phyloP scores from a whole-genome alignment of 192 early-diverging fungal species.

The Entomortierella lignicola region DNA sequence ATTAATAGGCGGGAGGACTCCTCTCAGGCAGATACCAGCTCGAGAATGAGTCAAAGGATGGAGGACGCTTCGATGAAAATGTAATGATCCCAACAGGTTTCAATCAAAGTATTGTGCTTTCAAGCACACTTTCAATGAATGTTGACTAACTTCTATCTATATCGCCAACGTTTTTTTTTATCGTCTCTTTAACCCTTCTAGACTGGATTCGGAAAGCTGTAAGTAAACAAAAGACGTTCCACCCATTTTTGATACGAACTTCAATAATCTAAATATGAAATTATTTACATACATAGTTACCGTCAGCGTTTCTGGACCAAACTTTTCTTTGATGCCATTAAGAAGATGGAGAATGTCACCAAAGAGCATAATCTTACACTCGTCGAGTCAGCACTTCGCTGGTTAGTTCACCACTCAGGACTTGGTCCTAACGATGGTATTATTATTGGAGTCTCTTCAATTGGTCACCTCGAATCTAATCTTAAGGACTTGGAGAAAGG shows the following conservation, averaged over 20 bases:
- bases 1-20: constrained; percentile 34
- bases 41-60: constrained; percentile 9
- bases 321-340: constrained; percentile 65
- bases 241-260: not conserved
- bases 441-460: constrained; percentile 53
- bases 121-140: too few relatives aligned
- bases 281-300: constrained; percentile 27
- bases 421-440: constrained; percentile 47
- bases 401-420: constrained; percentile 57
- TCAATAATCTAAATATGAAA: not conserved
- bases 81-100: not conserved
- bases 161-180: not conserved
- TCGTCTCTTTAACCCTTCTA: not conserved
- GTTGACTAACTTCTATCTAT: not conserved
- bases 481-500: constrained; percentile 62
- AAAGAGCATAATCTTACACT: constrained; percentile 35
- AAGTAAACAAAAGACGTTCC: too few relatives aligned
- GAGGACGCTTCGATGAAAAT: constrained; percentile 25
- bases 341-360: constrained; percentile 38
- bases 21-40: constrained; percentile 34
- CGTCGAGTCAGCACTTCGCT: constrained; percentile 52
- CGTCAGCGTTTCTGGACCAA: constrained; percentile 62
- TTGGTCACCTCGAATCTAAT: constrained; percentile 57
- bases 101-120: not conserved
- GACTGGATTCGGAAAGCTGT: constrained; percentile 31